Base-by-base conservation (phyloP, 164 flowering plant genomes). In the Stephania japonica region DNA sequence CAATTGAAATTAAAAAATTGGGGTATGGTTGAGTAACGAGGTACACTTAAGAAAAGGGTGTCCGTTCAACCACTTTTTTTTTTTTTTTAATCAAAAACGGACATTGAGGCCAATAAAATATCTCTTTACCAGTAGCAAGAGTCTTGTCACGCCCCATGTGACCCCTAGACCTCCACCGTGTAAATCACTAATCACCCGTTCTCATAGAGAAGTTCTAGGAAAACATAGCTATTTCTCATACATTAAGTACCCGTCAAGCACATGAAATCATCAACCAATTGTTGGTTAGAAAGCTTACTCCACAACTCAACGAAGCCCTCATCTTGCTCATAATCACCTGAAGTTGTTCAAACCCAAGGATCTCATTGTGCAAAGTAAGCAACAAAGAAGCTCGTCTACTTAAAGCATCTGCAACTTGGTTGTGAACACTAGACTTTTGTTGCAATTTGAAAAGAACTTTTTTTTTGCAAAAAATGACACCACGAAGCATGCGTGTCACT, bases 401-500 rank as follows among this genome's bases (percentile, higher is more conserved):
- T 4, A 76, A 12, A 4, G 75, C 78, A 76, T 76, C 78, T 25
- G 62, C 72, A 0, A 56, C 75, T 13, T 38, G n/a, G 49, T 76
- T 76, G 14, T 27, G 49, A n/a, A n/a, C n/a, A n/a, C n/a, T 4
- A 7, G 11, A 4, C 72, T 69, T 0, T 47, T 25, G n/a, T 76
- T 76, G 12, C 27, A 64, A n/a, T 43, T 53, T 50, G 42, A 70
- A 4, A 26, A 6, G 1, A 24, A 70, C n/a, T n/a, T n/a, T n/a
- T 50, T 14, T 41, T 53, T 50, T 71, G 71, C 19, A 76, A 26
- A 44, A 32, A 70, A 7, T 65, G n/a, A n/a, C n/a, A n/a, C 70
- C 13, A 71, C 70, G 74, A 74, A 70, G 21, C 66, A 50, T 19
- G 74, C 65, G 66, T 76, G 74, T n/a, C n/a, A n/a, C n/a, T n/a